These are phyloP conservation scores for Hypoxylon sp. DNA, from an alignment of 2,329 filamentous ascomycete species.

Conservation along the genomic window DNA sequence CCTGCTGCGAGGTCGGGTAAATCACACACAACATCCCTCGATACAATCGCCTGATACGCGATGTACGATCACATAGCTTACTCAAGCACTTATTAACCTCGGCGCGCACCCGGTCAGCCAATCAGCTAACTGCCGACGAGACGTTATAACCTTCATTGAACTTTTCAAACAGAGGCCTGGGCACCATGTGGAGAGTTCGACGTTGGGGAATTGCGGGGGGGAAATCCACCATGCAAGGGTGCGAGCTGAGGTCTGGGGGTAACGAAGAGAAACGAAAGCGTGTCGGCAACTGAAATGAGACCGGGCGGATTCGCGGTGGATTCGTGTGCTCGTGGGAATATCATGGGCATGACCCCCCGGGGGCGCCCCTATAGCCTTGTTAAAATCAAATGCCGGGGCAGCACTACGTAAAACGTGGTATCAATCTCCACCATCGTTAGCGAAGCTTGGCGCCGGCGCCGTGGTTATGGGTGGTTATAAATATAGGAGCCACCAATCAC, in stretches of 20 bases:
- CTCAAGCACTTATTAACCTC: conserved; percentile 47
- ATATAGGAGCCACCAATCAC: conserved; percentile 40
- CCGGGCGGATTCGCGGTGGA: conserved; percentile 27
- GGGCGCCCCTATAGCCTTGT: conserved; percentile 36
- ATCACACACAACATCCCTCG: conserved; percentile 28
- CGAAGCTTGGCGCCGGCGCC: conserved; percentile 44
- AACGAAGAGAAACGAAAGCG: conserved; percentile 22
- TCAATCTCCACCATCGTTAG: conserved; percentile 31
- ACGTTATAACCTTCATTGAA: conserved; percentile 37
- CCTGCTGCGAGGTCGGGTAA: conserved; percentile 41
- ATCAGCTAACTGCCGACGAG: conserved; percentile 53
- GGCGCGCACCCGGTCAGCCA: conserved; percentile 38
- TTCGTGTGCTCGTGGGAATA: background rate
- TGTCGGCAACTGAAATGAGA: conserved; percentile 47
- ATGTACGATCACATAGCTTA: conserved; percentile 40
- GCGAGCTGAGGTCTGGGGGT: conserved; percentile 25
- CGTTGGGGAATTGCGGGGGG: conserved; percentile 44
- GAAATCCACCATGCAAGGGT: conserved; percentile 35
- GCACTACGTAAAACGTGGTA: conserved; percentile 46
- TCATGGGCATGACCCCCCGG: conserved; percentile 24
- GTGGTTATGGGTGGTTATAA: conserved; percentile 43
- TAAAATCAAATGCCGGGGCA: conserved; percentile 39
- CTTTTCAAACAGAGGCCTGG: conserved; percentile 34
- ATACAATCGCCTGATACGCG: conserved; percentile 31
- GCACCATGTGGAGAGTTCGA: conserved; percentile 44